Evolutionary conservation across 1,139 yeast species (phyloP).

Genomic region (Pichia sp.): DNA sequence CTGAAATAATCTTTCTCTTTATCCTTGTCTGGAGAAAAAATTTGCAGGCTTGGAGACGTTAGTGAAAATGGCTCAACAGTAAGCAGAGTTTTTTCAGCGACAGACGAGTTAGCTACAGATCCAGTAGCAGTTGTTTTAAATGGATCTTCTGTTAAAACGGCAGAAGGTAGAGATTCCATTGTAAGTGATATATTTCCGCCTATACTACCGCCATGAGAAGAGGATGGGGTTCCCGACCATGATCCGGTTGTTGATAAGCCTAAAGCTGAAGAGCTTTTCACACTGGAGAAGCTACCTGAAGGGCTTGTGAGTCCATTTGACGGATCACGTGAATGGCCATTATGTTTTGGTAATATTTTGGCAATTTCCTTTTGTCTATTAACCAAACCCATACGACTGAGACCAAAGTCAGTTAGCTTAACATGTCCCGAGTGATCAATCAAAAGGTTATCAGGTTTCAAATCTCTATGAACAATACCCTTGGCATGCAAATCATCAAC

Average conservation of each 20-base stretch:
- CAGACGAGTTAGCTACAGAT: background rate
- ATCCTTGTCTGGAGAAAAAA: background rate
- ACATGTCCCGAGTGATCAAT: slow-evolving; percentile 85
- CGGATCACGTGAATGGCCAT: slow-evolving; percentile 1
- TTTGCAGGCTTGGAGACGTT: slow-evolving; percentile 27
- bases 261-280: slow-evolving; percentile 3
- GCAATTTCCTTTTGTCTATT: slow-evolving; percentile 53
- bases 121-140: slow-evolving; percentile 14
- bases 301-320: slow-evolving; percentile 25
- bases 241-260: slow-evolving; percentile 1
- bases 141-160: slow-evolving; percentile 26
- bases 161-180: too few relatives aligned
- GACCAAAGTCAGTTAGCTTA: slow-evolving; percentile 90
- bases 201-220: slow-evolving; percentile 9
- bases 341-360: slow-evolving; percentile 1
- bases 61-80: slow-evolving; percentile 39
- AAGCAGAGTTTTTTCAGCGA: background rate
- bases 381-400: slow-evolving; percentile 81
- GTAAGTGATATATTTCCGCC: slow-evolving; percentile 1
- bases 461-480: slow-evolving; percentile 69
- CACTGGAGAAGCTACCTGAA: slow-evolving; percentile 7
- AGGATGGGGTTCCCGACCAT: slow-evolving; percentile 6
- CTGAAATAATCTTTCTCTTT: slow-evolving; percentile 5
- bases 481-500: slow-evolving; percentile 81
- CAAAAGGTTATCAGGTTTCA: slow-evolving; percentile 84